Base-by-base conservation (phyloP, 257 asterid species). In the Petrea volubilis region DNA sequence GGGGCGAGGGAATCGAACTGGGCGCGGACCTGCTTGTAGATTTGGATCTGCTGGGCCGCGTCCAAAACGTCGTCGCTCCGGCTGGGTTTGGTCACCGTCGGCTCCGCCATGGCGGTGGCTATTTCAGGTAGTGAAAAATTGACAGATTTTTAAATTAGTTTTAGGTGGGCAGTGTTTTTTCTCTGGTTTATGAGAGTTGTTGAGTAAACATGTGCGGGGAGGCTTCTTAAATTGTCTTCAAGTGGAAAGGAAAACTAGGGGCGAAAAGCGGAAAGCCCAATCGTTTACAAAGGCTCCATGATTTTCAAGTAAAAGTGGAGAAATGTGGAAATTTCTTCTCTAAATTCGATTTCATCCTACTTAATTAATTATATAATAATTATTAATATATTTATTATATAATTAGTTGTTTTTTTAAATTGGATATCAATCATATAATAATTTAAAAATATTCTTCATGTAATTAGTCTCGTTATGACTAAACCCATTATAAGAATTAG, bases 11-110 rank as follows among this genome's bases (percentile, higher is more conserved):
- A 67, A 23, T 83, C 88, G 78, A 78, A 65, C 67, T 67, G 77
- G 46, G 78, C 77, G 33, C 85, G 78, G 59, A 78, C 77, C 63
- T 68, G 67, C 23, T 69, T 74, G 70, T 84, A 64, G 73, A 80
- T 80, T 34, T 49, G 72, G 47, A 72, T 73, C 72, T 83, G 88
- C 75, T 78, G 76, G 52, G 74, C 74, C 7, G 74, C 77, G 47
- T 69, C 82, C 18, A 83, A 31, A 15, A 80, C 75, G 71, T 80
- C 85, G 69, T 83, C 88, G 79, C 88, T 83, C 78, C 88, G 85
- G 79, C 85, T 80, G 25, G 88, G 88, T 73, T 83, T 80, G 29
- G 51, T 44, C 82, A 64, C 75, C 55, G 74, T 64, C 56, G 28
- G 47, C 44, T 13, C 79, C 8, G 53, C 25, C 81, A 77, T 74